Evolutionary conservation across 2,329 filamentous ascomycete species (phyloP).

Genomic region (Talaromyces albobiverticillius): DNA sequence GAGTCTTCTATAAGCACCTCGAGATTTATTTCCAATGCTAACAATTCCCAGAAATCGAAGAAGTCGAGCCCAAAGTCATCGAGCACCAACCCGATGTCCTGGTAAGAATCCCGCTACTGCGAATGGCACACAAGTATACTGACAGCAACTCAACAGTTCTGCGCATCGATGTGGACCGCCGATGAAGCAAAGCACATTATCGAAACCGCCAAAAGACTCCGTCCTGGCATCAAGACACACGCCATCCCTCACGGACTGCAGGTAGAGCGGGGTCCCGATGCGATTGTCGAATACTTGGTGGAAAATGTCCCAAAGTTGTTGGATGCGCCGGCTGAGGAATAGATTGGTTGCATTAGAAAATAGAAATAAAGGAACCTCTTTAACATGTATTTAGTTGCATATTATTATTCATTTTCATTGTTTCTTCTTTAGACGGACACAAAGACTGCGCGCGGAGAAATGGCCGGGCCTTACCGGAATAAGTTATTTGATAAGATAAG

Average conservation of each 20-base stretch:
- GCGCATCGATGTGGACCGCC: constrained; percentile 58
- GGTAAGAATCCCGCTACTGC: constrained; percentile 36
- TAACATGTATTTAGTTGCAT: neutral
- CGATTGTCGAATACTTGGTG: constrained; percentile 40
- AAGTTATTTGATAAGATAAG: neutral
- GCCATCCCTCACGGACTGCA: constrained; percentile 42
- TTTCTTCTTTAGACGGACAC: no score
- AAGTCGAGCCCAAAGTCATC: constrained; percentile 54
- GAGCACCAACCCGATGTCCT: constrained; percentile 54
- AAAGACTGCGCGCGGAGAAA: no score
- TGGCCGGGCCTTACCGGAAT: no score
- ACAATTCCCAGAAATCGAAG: constrained; percentile 44
- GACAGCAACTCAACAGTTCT: constrained; percentile 48
- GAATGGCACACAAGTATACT: neutral
- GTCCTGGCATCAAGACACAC: constrained; percentile 40
- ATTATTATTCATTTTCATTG: no score
- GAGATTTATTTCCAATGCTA: constrained; percentile 1
- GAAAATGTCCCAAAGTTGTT: constrained; percentile 40
- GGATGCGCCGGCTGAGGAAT: constrained; percentile 19
- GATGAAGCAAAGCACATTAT: constrained; percentile 39
- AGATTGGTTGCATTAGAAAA: neutral
- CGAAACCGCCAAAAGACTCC: constrained; percentile 33
- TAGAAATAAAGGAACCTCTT: neutral
- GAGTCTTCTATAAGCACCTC: constrained; percentile 23
- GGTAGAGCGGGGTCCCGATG: constrained; percentile 41